Evolutionary conservation across 345 rosid species (phyloP).

Genomic region (Tarenaya hassleriana): DNA sequence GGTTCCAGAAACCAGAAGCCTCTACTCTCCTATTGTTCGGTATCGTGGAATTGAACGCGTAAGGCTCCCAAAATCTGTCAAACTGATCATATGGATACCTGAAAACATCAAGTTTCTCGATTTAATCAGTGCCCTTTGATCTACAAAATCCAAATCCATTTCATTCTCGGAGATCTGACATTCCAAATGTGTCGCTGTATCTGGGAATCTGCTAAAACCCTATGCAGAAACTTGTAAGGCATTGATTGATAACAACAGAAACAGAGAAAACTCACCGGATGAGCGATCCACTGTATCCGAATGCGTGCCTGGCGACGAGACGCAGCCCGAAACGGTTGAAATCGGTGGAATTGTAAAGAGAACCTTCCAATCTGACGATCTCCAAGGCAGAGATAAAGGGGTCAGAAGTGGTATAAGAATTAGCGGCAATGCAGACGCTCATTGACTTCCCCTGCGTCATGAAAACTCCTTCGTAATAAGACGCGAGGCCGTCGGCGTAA

Average conservation of each 20-base stretch:
- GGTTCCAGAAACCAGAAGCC: conserved; percentile 86
- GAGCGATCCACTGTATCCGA: conserved; percentile 50
- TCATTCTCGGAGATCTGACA: too few relatives aligned
- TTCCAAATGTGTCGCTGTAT: too few relatives aligned
- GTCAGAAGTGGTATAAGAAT: conserved; percentile 63
- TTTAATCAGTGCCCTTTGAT: too few relatives aligned
- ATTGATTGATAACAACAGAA: background rate
- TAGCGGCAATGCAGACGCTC: conserved; percentile 65
- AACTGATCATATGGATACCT: conserved; percentile 81
- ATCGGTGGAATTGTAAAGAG: conserved; percentile 67
- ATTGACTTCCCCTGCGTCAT: conserved; percentile 61
- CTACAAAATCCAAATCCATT: too few relatives aligned
- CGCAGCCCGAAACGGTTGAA: conserved; percentile 40
- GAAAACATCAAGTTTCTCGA: conserved; percentile 11
- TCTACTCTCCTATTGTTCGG: conserved; percentile 45
- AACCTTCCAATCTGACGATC: conserved; percentile 48
- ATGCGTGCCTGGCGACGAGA: conserved; percentile 69
- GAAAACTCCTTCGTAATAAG: conserved; percentile 79
- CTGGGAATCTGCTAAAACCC: background rate
- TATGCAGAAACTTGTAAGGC: background rate
- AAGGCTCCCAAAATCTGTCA: conserved; percentile 79
- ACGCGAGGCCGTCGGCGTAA: conserved; percentile 39
- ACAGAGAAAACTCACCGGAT: conserved; percentile 41
- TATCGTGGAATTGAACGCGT: conserved; percentile 23
- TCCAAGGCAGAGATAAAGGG: conserved; percentile 90